Evolutionary conservation across 2,329 filamentous ascomycete species (phyloP).

Genomic region (Aspergillus sp.): DNA sequence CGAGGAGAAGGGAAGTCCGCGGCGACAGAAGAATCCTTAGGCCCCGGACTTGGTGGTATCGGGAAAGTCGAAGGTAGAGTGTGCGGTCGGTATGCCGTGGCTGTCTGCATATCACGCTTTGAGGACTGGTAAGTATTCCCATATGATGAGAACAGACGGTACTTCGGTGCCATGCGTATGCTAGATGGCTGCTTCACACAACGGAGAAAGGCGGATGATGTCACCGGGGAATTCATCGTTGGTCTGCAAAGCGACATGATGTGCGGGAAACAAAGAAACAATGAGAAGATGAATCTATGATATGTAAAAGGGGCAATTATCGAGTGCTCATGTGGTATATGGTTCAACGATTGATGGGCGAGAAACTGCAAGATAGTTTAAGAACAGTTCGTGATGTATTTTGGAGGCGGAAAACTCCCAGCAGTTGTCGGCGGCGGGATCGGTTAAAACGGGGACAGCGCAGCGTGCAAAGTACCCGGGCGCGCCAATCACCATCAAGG

Average conservation of each 20-base stretch:
- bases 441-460: conserved; percentile 24
- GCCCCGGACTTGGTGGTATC: conserved; percentile 57
- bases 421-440: conserved; percentile 17
- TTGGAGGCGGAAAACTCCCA: conserved; percentile 20
- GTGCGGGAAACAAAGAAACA: conserved; percentile 1
- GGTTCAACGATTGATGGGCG: conserved; percentile 8
- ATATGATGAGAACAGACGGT: conserved; percentile 51
- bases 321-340: conserved; percentile 7
- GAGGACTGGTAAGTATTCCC: conserved; percentile 48
- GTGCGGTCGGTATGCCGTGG: conserved; percentile 63
- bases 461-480: conserved; percentile 20
- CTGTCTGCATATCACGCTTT: conserved; percentile 64
- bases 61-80: conserved; percentile 57
- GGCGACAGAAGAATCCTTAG: conserved; percentile 62
- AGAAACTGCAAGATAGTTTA: conserved; percentile 14
- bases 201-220: conserved; percentile 48
- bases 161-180: conserved; percentile 40
- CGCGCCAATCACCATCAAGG: conserved; percentile 37
- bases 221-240: conserved; percentile 40
- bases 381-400: conserved; percentile 17
- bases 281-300: conserved; percentile 16
- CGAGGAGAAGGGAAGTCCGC: conserved; percentile 50
- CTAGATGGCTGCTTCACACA: conserved; percentile 38
- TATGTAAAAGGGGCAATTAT: conserved; percentile 9
- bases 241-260: conserved; percentile 42